These are phyloP conservation scores for Morella rubra DNA, from an alignment of 306 rosid species.

Conservation along the genomic window DNA sequence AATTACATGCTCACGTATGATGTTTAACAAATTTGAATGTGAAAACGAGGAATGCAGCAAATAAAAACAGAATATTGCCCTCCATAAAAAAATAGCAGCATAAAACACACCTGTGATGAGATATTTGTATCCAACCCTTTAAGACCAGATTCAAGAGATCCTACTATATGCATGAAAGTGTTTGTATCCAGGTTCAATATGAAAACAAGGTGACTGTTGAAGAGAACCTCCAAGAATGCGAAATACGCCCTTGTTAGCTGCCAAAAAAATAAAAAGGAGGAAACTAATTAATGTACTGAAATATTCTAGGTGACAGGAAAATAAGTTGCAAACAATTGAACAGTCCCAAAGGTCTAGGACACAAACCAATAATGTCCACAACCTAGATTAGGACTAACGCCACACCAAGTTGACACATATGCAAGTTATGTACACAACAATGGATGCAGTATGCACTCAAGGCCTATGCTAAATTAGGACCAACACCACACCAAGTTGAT, in stretches of 20 bases:
- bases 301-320: neutral
- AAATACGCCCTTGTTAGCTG: constrained; percentile 96
- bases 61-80: constrained; percentile 8
- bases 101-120: constrained; percentile 80
- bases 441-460: neutral
- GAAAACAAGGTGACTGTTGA: constrained; percentile 78
- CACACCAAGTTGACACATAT: neutral
- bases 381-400: neutral
- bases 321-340: neutral
- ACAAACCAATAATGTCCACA: neutral
- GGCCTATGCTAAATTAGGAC: neutral
- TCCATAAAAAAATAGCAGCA: neutral
- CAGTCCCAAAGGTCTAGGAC: neutral
- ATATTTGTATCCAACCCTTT: constrained; percentile 92
- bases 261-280: constrained; percentile 30
- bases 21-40: constrained; percentile 10
- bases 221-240: constrained; percentile 91
- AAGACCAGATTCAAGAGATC: constrained; percentile 98
- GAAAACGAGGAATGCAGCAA: constrained; percentile 13
- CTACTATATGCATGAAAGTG: constrained; percentile 87
- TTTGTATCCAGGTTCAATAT: constrained; percentile 74
- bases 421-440: neutral
- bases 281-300: neutral
- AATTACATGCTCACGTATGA: neutral
- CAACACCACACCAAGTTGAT: too few relatives aligned